phyloP scores from a whole-genome alignment of 352 stramenopile species.

The Phytopythium delawarense region DNA sequence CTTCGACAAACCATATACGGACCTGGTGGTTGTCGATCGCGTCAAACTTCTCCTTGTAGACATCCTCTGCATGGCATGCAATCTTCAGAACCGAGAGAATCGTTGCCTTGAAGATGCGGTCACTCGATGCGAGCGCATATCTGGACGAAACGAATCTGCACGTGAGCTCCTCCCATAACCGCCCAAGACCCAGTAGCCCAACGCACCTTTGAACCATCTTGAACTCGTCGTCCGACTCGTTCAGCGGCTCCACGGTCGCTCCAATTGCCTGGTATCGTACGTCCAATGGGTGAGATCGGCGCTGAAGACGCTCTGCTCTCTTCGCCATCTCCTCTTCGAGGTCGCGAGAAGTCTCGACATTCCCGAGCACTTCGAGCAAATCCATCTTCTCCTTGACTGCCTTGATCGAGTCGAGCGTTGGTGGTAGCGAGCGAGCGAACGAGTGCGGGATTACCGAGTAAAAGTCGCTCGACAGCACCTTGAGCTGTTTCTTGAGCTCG shows the following conservation, averaged over 20 bases:
- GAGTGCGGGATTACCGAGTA: slow-evolving; percentile 72
- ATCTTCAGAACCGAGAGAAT: slow-evolving; percentile 59
- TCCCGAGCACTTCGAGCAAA: slow-evolving; percentile 52
- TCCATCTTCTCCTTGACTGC: slow-evolving; percentile 60
- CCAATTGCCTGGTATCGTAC: slow-evolving; percentile 50
- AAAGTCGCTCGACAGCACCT: slow-evolving; percentile 56
- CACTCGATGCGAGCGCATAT: slow-evolving; percentile 49
- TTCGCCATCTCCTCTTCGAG: slow-evolving; percentile 20
- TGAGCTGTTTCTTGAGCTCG: slow-evolving; percentile 32
- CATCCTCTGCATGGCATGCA: slow-evolving; percentile 34
- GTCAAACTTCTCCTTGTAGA: slow-evolving; percentile 27
- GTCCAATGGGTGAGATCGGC: slow-evolving; percentile 35
- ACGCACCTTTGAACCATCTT: slow-evolving; percentile 45
- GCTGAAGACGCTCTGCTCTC: neutral
- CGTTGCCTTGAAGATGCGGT: slow-evolving; percentile 7
- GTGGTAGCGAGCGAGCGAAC: slow-evolving; percentile 50
- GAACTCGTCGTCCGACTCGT: slow-evolving; percentile 36
- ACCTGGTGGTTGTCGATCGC: slow-evolving; percentile 58
- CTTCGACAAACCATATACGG: neutral
- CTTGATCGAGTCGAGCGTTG: slow-evolving; percentile 43
- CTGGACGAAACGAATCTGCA: slow-evolving; percentile 5
- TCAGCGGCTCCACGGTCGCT: slow-evolving; percentile 37
- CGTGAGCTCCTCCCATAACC: neutral
- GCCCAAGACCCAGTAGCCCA: neutral
- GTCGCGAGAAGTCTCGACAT: slow-evolving; percentile 54